Base-by-base conservation (phyloP, 2,329 filamentous ascomycete species). In the Phyllosticta paracitricarpa region DNA sequence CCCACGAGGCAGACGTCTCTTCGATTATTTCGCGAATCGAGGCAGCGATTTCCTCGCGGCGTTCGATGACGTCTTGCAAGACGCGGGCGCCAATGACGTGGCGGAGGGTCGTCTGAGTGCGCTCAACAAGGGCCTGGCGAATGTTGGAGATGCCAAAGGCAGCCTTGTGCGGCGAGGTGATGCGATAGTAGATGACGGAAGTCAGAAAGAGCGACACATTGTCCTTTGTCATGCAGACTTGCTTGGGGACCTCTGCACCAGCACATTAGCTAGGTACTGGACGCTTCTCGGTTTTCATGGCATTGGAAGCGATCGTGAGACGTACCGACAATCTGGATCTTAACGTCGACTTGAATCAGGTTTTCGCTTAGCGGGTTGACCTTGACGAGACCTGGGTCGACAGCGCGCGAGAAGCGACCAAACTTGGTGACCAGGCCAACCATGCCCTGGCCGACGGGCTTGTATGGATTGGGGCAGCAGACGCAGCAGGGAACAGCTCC, bases 191-290 rank as follows among this genome's bases (percentile, higher is more conserved):
- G 78, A 99, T 97, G 73, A 99, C 94, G 5, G 90, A 96, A 56
- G 92, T 97, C 67, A 99, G 82, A 69, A 92, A 87, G 52, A 99
- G 82, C 54, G 89, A 96, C 65, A 97, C 94, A 70, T 99, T 99
- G 81, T 99, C 94, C 80, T 97, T 97, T 75, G 94, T 99, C 92
- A 99, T 99, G 82, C 94, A 97, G 64, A 93, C 86, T 77, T 99
- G 94, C 77, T 92, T 86, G 19, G 93, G 93, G 25, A 99, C 94
- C 80, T 99, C 88, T 76, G 68, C 52, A 19, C n/a, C 40, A 10
- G 54, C 17, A 52, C 40, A 52, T 66, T 63, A 66, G 62, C 54
- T 10, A 22, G 19, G 19, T 22, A 22, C 19, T 22, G 19, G 19
- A 22, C 19, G 19, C 19, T 22, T 22, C 19, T 22, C 19, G 19